phyloP scores from a whole-genome alignment of 2,329 filamentous ascomycete genomes.

The Xylariaceae sp. region DNA sequence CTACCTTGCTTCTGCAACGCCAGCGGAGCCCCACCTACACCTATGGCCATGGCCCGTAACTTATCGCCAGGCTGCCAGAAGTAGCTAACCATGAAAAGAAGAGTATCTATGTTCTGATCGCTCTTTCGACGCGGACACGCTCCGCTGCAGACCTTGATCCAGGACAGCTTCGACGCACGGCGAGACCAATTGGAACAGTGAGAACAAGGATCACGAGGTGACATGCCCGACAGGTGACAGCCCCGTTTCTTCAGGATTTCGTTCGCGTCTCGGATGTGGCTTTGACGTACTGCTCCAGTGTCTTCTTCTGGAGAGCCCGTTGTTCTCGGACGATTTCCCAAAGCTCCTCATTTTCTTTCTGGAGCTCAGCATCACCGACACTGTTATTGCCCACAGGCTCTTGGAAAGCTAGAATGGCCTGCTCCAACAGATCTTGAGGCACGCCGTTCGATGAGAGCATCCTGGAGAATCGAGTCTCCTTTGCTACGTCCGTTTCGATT shows the following conservation, averaged over 20 bases:
- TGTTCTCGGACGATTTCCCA: slow-evolving; percentile 42
- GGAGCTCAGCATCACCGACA: slow-evolving; percentile 31
- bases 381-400: slow-evolving; percentile 26
- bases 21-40: slow-evolving; percentile 4
- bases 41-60: too few species aligned
- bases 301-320: slow-evolving; percentile 38
- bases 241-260: slow-evolving; percentile 20
- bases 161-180: too few species aligned
- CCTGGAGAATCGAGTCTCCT: slow-evolving; percentile 39
- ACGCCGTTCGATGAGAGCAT: slow-evolving; percentile 45
- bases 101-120: too few species aligned
- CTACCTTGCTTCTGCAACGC: slow-evolving; percentile 9
- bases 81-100: too few species aligned
- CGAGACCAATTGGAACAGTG: too few species aligned
- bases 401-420: slow-evolving; percentile 44
- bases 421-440: slow-evolving; percentile 41
- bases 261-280: slow-evolving; percentile 25
- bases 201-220: too few species aligned
- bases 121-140: too few species aligned
- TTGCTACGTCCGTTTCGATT: slow-evolving; percentile 42
- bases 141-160: too few species aligned
- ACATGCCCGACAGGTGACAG: too few species aligned
- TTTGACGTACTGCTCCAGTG: slow-evolving; percentile 28
- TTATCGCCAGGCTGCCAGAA: too few species aligned
- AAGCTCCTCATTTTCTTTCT: slow-evolving; percentile 40